Conservation (phyloP, 2,329 filamentous ascomycete species). For the Coleophoma eucalyptorum region DNA sequence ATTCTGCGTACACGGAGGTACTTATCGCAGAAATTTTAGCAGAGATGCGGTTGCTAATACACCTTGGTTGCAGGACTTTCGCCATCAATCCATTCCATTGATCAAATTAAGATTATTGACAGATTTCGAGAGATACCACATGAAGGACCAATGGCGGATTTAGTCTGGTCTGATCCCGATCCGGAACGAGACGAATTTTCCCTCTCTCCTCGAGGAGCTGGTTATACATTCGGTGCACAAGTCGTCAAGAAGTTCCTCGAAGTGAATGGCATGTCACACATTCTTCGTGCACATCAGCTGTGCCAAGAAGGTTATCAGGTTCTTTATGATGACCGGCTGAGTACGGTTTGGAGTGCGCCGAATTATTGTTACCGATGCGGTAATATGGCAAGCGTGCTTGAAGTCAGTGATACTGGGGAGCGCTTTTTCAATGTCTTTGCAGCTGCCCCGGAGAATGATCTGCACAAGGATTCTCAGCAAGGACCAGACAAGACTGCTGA, state of each 20-base stretch:
- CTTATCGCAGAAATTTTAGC: constrained; percentile 18
- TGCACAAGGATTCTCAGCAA: constrained; percentile 83
- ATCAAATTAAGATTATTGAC: constrained; percentile 99
- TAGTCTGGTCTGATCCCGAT: constrained; percentile 98
- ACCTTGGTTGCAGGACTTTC: constrained; percentile 56
- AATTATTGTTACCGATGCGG: constrained; percentile 84
- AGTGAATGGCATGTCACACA: constrained; percentile 97
- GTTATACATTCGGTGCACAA: constrained; percentile 96
- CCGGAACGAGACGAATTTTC: constrained; percentile 97
- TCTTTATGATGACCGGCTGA: constrained; percentile 88
- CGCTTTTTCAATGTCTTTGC: constrained; percentile 98
- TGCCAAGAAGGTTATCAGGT: constrained; percentile 98
- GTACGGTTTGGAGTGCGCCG: constrained; percentile 96
- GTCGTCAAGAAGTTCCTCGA: constrained; percentile 98
- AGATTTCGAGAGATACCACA: constrained; percentile 98
- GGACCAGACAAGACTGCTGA: constrained; percentile 68
- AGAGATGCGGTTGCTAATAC: neutral
- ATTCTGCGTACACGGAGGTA: constrained; percentile 94
- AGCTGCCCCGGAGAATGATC: constrained; percentile 91
- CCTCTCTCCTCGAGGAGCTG: constrained; percentile 85
- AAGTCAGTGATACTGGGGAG: constrained; percentile 90
- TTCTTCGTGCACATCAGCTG: constrained; percentile 94
- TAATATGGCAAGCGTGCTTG: constrained; percentile 94
- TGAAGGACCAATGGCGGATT: constrained; percentile 98
- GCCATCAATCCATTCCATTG: constrained; percentile 93